Conservation (phyloP, 192 early-diverging fungal genomes). For the Geranomyces michiganensis region DNA sequence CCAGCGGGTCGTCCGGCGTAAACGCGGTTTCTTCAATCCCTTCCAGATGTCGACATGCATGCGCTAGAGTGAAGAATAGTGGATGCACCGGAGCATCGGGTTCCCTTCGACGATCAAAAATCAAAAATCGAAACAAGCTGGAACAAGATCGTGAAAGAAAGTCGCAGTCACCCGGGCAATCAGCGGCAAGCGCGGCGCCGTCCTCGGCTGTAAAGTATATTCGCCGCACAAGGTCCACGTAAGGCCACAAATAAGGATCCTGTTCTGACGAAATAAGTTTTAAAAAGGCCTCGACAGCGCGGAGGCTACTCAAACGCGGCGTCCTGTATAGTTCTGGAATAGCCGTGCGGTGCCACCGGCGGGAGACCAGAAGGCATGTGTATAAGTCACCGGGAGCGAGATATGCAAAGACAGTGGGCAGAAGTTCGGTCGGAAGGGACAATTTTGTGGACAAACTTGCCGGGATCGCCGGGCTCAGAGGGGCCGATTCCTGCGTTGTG, state of each 20-base stretch:
- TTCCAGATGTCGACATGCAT: conserved; percentile 5
- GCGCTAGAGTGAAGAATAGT: conserved; percentile 9
- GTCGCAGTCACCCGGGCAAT: neutral
- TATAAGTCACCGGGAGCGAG: conserved; percentile 4
- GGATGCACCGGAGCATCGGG: conserved; percentile 5
- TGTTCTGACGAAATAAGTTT: neutral
- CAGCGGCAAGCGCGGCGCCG: neutral
- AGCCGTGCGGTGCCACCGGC: conserved; percentile 15
- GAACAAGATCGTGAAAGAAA: neutral
- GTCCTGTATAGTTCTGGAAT: conserved; percentile 12
- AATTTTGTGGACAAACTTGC: no score
- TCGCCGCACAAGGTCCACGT: conserved; percentile 8
- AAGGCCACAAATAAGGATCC: conserved; percentile 5
- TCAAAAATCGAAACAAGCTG: conserved; percentile 4
- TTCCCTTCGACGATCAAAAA: neutral
- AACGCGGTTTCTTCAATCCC: conserved; percentile 17
- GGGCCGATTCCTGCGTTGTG: neutral
- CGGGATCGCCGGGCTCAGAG: neutral
- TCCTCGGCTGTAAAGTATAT: conserved; percentile 7
- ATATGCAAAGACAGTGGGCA: conserved; percentile 24
- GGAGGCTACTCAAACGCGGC: neutral
- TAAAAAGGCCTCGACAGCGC: neutral
- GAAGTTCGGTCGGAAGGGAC: conserved; percentile 27
- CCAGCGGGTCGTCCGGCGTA: neutral
- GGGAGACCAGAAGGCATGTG: conserved; percentile 19